Evolutionary conservation across 2,329 filamentous ascomycete genomes (phyloP), one percentile per base, ranked within the genome.

Genomic region (Diplodia scrobiculata): DNA sequence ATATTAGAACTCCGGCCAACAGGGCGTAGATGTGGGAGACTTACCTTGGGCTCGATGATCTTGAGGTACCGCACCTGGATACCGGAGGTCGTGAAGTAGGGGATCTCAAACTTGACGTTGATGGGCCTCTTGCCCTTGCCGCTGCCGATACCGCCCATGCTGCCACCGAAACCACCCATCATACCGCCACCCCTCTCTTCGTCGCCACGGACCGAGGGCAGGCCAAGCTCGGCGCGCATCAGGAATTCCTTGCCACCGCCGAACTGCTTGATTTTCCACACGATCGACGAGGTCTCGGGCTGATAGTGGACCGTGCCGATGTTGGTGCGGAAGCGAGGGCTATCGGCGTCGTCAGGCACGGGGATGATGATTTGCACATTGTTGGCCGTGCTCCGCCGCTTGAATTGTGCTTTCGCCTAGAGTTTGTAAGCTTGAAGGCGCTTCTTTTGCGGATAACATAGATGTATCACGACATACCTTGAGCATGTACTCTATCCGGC

Each of bases 181-280:
- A 98, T 98, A 70, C 94, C 94, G 69, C 94, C 94, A 48, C 94
- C 94, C 73, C 91, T 91, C 79, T 98, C 94, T 73, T 98, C 94
- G 71, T 98, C 94, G 60, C 94, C 94, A 70, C 95, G 89, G 21
- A 99, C 95, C 67, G 91, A 96, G 0, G 95, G 95, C 51, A 99
- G 82, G 59, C 95, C 95, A 13, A 99, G 84, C 81, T 99, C 95
- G 19, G 95, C 95, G 66, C 95, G 90, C 95, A 99, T 99, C 72
- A 99, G 84, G 74, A 99, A 99, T 76, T 99, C 95, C 80, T 99
- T 99, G 72, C 89, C 88, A n/a, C 95, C 95, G 52, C 95, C 95
- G 78, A 99, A 99, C 75, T 99, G 95, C 84, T 99, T 99, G 78
- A 99, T 99, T 84, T 99, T 99, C 95, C 95, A 99, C 60, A 99